phyloP scores from a whole-genome alignment of 2,329 filamentous ascomycete genomes.

The Fusarium guadeloupense region DNA sequence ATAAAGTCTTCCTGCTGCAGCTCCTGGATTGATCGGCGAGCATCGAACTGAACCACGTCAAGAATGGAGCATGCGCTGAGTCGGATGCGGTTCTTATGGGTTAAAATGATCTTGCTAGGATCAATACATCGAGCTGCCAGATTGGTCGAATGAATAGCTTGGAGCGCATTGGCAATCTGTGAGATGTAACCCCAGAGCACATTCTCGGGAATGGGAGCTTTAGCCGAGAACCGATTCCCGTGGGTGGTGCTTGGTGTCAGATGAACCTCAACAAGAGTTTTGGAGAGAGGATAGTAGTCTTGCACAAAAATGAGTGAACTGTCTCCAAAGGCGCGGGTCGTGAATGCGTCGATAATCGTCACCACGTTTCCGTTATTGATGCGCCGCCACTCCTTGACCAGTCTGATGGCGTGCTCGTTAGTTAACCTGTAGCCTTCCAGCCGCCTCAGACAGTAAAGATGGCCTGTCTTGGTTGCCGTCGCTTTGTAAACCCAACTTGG shows the following conservation, averaged over 20 bases:
- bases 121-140: conserved; percentile 89
- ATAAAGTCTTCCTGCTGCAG: conserved; percentile 88
- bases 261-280: conserved; percentile 87
- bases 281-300: conserved; percentile 90
- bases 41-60: conserved; percentile 87
- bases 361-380: conserved; percentile 85
- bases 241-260: conserved; percentile 57
- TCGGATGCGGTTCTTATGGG: conserved; percentile 88
- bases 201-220: conserved; percentile 69
- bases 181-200: conserved; percentile 91
- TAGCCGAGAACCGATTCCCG: conserved; percentile 57
- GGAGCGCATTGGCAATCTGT: conserved; percentile 88
- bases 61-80: conserved; percentile 88
- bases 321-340: conserved; percentile 90
- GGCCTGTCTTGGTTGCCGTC: conserved; percentile 85
- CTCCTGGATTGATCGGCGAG: conserved; percentile 72
- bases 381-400: conserved; percentile 89
- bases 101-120: conserved; percentile 87
- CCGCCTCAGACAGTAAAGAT: conserved; percentile 85
- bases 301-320: conserved; percentile 94
- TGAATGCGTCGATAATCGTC: conserved; percentile 90
- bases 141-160: conserved; percentile 81
- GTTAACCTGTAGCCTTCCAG: conserved; percentile 90
- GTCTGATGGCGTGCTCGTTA: conserved; percentile 87
- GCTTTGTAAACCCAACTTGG: conserved; percentile 97